phyloP scores from a whole-genome alignment of 305 asterid genomes.

The Andrographis paniculata region DNA sequence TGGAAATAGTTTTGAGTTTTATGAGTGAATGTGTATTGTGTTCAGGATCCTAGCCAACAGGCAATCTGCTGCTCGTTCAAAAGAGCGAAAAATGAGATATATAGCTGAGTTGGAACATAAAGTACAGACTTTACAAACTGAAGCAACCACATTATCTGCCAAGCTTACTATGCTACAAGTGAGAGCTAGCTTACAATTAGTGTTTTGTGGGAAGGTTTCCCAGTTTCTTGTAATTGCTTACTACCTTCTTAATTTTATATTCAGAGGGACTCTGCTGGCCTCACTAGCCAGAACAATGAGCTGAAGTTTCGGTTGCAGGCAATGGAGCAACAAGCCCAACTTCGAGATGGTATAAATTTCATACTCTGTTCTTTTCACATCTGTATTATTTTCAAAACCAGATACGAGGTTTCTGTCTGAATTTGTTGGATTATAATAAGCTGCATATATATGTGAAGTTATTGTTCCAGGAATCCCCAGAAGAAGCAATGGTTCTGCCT shows the following conservation, averaged over 20 bases:
- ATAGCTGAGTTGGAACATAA: constrained; percentile 90
- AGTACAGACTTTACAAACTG: constrained; percentile 87
- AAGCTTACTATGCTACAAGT: constrained; percentile 88
- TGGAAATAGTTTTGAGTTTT: not conserved
- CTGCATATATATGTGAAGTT: no score
- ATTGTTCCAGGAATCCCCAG: no score
- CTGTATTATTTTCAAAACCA: no score
- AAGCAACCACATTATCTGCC: constrained; percentile 92
- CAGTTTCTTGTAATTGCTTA: not conserved
- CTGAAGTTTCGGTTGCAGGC: constrained; percentile 56
- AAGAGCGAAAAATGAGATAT: constrained; percentile 90
- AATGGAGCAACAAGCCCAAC: constrained; percentile 71
- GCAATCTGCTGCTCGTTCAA: constrained; percentile 95
- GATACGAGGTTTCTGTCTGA: no score
- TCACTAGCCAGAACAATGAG: constrained; percentile 48
- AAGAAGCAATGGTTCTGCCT: no score
- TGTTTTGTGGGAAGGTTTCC: not conserved
- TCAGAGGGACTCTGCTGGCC: constrained; percentile 63
- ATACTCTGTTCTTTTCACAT: no score
- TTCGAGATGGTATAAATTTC: constrained; percentile 23
- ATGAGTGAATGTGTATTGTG: not conserved
- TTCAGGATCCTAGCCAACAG: constrained; percentile 89
- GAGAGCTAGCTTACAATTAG: constrained; percentile 8
- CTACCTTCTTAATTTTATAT: not conserved
- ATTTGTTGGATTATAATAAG: no score